Conservation (phyloP, 2,329 filamentous ascomycete species). For the Xylariaceae sp. region DNA sequence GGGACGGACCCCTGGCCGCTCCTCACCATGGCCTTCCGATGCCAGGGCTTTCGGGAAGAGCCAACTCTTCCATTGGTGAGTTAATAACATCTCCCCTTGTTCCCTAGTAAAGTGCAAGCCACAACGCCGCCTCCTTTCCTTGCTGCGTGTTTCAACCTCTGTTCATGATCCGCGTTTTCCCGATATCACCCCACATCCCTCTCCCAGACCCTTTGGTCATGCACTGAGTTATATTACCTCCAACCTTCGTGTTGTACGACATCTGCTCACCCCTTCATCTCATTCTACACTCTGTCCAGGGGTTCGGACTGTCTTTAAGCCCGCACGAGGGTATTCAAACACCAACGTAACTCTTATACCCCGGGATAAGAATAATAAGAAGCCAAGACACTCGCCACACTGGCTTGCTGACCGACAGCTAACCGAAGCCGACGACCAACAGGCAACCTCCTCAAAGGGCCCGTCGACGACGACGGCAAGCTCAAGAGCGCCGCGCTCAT, state of each 20-base stretch:
- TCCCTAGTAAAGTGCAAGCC: not conserved
- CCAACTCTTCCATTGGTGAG: conserved; percentile 40
- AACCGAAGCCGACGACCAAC: conserved; percentile 20
- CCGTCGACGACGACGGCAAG: conserved; percentile 63
- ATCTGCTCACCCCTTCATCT: not conserved
- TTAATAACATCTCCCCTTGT: not conserved
- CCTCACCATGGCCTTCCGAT: conserved; percentile 35
- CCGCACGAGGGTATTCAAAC: not conserved
- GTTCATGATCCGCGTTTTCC: not conserved
- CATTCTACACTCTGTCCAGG: not conserved
- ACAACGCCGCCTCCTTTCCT: not conserved
- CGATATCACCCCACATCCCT: not conserved
- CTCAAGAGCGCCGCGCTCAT: conserved; percentile 64
- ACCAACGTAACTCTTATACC: not conserved
- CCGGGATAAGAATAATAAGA: no score
- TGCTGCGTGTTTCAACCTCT: not conserved
- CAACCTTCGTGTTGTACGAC: not conserved
- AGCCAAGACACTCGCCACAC: conserved; percentile 7
- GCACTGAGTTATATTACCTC: not conserved
- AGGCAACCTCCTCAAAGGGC: conserved; percentile 64
- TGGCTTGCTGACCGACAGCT: conserved; percentile 21
- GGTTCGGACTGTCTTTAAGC: not conserved
- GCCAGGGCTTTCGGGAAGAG: conserved; percentile 40
- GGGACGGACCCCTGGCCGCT: conserved; percentile 10
- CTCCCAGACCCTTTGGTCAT: not conserved